Evolutionary conservation across 1,284 basidiomycete genomes (phyloP).

Genomic region (Peniophora sp.): DNA sequence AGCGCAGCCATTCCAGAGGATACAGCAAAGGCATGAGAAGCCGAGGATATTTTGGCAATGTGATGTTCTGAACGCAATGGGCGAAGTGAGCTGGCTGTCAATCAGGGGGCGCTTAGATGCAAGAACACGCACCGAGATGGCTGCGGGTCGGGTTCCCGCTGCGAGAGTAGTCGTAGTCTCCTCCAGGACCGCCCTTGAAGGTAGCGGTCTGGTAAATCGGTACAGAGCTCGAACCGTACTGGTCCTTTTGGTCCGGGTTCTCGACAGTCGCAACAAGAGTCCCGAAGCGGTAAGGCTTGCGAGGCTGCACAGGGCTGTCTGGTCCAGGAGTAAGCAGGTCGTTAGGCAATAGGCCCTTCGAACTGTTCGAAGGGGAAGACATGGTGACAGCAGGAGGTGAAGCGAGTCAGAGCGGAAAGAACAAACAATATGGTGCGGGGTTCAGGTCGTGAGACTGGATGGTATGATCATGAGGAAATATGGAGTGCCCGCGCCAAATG

Average conservation of each 20-base stretch:
- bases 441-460: too few relatives aligned
- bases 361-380: neutral
- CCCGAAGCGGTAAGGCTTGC: conserved; percentile 74
- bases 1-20: conserved; percentile 98
- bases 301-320: conserved; percentile 56
- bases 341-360: conserved; percentile 15
- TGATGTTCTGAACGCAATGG: conserved; percentile 66
- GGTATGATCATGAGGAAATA: too few relatives aligned
- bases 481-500: too few relatives aligned
- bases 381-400: too few relatives aligned
- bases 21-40: conserved; percentile 83
- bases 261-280: conserved; percentile 93
- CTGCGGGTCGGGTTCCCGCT: conserved; percentile 96
- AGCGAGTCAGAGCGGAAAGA: too few relatives aligned
- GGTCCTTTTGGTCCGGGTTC: conserved; percentile 79
- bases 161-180: conserved; percentile 90
- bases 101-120: neutral
- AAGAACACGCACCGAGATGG: conserved; percentile 66
- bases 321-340: conserved; percentile 69
- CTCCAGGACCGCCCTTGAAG: conserved; percentile 85
- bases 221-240: conserved; percentile 89
- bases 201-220: conserved; percentile 98
- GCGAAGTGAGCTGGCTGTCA: neutral
- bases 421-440: too few relatives aligned
- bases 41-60: conserved; percentile 90